A percentile compares a stretch with the other conserved stretches of the same genome.
Conservation (phyloP, 768 basidiomycete genomes). For the Lanmaoa pseudosensibilis region DNA sequence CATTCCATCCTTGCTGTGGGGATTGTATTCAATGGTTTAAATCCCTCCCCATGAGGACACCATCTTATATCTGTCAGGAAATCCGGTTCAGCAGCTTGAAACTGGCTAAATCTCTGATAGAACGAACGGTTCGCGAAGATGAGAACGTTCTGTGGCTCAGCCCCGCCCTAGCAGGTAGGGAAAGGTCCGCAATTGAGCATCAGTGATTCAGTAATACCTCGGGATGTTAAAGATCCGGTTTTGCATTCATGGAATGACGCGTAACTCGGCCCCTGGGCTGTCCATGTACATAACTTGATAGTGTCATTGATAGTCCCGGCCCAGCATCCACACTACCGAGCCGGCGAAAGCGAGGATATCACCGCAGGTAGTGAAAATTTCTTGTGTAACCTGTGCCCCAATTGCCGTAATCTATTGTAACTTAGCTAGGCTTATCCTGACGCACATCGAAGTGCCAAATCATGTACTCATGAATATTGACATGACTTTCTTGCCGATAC, state of each 20-base stretch:
- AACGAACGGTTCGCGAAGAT: neutral
- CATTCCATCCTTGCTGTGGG: conserved; percentile 6
- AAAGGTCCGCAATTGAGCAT: too few relatives aligned
- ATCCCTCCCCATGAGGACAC: neutral
- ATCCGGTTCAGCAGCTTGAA: neutral
- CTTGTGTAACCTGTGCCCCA: too few relatives aligned
- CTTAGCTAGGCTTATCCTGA: too few relatives aligned
- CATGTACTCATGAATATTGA: too few relatives aligned
- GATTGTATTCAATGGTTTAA: neutral
- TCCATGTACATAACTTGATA: neutral
- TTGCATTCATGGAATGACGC: neutral
- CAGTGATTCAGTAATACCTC: neutral
- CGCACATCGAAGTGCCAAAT: too few relatives aligned
- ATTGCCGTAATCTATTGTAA: too few relatives aligned
- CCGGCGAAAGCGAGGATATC: neutral
- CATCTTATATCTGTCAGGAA: conserved; percentile 6
- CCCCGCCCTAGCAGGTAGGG: neutral
- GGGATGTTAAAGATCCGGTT: neutral
- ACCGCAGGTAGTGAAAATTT: too few relatives aligned
- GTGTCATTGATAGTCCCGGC: too few relatives aligned
- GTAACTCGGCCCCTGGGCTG: too few relatives aligned
- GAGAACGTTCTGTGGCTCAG: neutral
- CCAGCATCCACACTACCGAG: too few relatives aligned
- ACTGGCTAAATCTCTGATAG: neutral
- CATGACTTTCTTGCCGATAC: too few relatives aligned